These are phyloP conservation scores for Aspergillus flavus DNA, from an alignment of 2,329 filamentous ascomycete species.

Conservation along the genomic window DNA sequence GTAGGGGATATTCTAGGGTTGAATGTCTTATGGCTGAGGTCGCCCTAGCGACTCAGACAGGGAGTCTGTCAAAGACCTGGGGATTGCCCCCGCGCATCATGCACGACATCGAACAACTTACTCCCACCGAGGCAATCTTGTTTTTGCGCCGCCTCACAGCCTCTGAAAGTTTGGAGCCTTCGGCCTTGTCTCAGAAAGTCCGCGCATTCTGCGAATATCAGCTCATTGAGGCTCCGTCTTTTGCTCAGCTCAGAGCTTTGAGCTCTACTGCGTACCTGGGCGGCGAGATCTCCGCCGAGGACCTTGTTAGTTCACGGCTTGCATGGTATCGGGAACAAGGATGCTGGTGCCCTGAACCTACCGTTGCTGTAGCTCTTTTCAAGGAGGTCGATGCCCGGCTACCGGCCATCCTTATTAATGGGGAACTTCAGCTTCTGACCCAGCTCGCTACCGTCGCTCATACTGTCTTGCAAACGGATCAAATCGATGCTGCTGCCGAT, in stretches of 20 bases:
- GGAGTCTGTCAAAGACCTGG: slow-evolving; percentile 19
- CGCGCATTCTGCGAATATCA: slow-evolving; percentile 36
- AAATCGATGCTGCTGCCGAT: slow-evolving; percentile 55
- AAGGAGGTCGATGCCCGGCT: slow-evolving; percentile 36
- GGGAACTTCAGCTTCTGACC: slow-evolving; percentile 32
- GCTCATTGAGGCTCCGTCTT: slow-evolving; percentile 42
- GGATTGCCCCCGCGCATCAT: slow-evolving; percentile 31
- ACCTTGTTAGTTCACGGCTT: slow-evolving; percentile 43
- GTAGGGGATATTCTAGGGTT: slow-evolving; percentile 29
- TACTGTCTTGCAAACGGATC: slow-evolving; percentile 24
- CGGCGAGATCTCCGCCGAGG: slow-evolving; percentile 38
- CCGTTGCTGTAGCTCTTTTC: slow-evolving; percentile 42
- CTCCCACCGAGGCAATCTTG: slow-evolving; percentile 35
- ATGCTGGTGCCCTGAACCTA: slow-evolving; percentile 37
- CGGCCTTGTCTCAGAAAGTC: slow-evolving; percentile 28
- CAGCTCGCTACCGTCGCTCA: slow-evolving; percentile 25
- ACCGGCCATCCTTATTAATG: background rate
- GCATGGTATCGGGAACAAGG: slow-evolving; percentile 47
- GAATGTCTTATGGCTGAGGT: slow-evolving; percentile 36
- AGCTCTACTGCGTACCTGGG: slow-evolving; percentile 45
- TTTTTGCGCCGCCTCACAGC: slow-evolving; percentile 44
- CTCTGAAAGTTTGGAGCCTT: slow-evolving; percentile 31
- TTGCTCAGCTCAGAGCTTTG: slow-evolving; percentile 43
- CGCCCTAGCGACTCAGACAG: slow-evolving; percentile 28
- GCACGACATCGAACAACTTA: slow-evolving; percentile 38